These are phyloP conservation scores for Hansenula lynferdii DNA, from an alignment of 1,139 yeast species.

Conservation along the genomic window DNA sequence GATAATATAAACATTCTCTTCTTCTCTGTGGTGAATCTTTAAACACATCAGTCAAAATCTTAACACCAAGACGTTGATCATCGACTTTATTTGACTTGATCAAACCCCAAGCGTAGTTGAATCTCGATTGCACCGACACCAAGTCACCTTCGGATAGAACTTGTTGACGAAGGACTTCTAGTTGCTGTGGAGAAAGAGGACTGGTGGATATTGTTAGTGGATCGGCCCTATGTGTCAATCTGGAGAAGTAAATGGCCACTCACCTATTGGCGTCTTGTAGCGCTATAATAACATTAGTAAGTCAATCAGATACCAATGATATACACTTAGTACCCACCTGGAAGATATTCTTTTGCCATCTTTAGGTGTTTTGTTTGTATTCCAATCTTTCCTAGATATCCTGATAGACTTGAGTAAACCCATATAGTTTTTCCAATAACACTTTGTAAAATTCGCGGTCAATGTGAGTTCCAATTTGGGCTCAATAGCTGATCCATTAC, in stretches of 20 bases:
- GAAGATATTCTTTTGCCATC: constrained; percentile 20
- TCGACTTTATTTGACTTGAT: constrained; percentile 59
- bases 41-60: constrained; percentile 67
- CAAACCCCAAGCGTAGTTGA: constrained; percentile 96
- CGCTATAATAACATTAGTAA: constrained; percentile 14
- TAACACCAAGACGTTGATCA: constrained; percentile 77
- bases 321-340: constrained; percentile 16
- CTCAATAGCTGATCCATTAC: no score
- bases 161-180: constrained; percentile 71
- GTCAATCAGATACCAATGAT: background rate
- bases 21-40: constrained; percentile 78
- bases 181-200: constrained; percentile 71
- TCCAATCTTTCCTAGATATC: no score
- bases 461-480: no score
- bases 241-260: constrained; percentile 8
- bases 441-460: no score
- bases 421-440: no score
- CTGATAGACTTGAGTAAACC: no score
- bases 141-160: constrained; percentile 77
- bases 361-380: background rate
- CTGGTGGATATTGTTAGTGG: constrained; percentile 23
- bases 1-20: constrained; percentile 84
- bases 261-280: constrained; percentile 28
- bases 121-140: constrained; percentile 77
- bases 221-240: background rate